Percentiles rank a stretch among this genome's conserved stretches.
Conservation (phyloP, 352 stramenopile genomes). For the Pythium biforme region DNA sequence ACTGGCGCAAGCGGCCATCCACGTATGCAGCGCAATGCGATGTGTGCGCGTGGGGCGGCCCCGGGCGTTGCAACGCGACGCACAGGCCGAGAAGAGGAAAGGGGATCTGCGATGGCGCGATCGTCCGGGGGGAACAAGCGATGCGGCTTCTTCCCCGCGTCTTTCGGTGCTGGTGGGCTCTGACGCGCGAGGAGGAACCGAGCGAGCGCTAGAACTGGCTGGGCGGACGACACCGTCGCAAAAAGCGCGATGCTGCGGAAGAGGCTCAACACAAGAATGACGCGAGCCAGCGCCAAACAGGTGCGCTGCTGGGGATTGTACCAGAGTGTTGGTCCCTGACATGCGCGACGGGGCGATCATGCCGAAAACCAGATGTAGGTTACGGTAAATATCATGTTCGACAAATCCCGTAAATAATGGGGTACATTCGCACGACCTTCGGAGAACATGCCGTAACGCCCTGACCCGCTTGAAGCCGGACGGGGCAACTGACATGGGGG, state of each 20-base stretch:
- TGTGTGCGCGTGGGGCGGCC: too few species aligned
- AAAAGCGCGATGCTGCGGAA: neutral
- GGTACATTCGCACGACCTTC: constrained; percentile 16
- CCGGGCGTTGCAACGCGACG: too few species aligned
- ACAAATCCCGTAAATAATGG: neutral
- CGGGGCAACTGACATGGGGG: too few species aligned
- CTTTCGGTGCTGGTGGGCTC: too few species aligned
- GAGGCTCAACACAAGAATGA: neutral
- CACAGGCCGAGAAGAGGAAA: too few species aligned
- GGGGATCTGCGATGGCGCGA: too few species aligned
- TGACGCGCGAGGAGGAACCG: too few species aligned
- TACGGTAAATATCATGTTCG: neutral
- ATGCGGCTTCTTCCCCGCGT: too few species aligned
- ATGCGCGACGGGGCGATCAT: constrained; percentile 1
- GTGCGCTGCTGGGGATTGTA: neutral
- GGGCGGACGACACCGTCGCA: too few species aligned
- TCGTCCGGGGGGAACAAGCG: too few species aligned
- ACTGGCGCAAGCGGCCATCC: neutral
- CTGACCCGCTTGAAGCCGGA: too few species aligned
- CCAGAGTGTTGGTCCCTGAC: constrained; percentile 14
- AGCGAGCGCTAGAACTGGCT: neutral
- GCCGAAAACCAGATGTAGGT: neutral
- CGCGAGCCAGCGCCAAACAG: neutral
- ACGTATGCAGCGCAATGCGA: too few species aligned
- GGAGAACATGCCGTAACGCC: neutral